These are phyloP conservation scores for Rubia yunnanensis DNA, from an alignment of 257 asterid genomes.

Conservation along the genomic window DNA sequence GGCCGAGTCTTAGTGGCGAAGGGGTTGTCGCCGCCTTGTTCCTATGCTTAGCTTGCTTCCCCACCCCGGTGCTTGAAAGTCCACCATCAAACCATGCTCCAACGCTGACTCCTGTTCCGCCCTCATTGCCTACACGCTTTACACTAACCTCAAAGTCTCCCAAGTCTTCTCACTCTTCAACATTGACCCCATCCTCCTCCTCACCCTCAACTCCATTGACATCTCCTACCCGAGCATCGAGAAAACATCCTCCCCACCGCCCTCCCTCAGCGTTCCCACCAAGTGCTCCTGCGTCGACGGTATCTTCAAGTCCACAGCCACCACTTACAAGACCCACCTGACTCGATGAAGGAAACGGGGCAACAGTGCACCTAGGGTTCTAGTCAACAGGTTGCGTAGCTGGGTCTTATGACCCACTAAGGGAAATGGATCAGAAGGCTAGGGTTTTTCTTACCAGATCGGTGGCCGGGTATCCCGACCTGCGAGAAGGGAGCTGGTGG, in stretches of 20 bases:
- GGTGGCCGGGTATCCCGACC: no score
- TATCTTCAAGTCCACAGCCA: slow-evolving; percentile 59
- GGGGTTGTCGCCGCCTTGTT: slow-evolving; percentile 5
- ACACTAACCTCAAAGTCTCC: slow-evolving; percentile 91
- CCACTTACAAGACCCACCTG: slow-evolving; percentile 63
- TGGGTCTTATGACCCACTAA: no score
- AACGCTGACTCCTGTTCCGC: slow-evolving; percentile 68
- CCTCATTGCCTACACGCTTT: slow-evolving; percentile 75
- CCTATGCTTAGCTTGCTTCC: slow-evolving; percentile 10
- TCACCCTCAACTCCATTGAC: slow-evolving; percentile 69
- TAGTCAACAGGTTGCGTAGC: no score
- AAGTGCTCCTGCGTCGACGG: slow-evolving; percentile 81
- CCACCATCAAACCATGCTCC: slow-evolving; percentile 93
- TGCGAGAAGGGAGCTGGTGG: no score
- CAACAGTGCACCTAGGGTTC: no score
- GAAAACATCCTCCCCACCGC: slow-evolving; percentile 83
- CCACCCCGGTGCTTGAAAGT: slow-evolving; percentile 42
- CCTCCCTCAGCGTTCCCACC: slow-evolving; percentile 61
- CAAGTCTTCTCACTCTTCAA: slow-evolving; percentile 81
- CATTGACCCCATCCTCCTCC: slow-evolving; percentile 76
- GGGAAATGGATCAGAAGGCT: no score
- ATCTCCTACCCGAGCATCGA: slow-evolving; percentile 76
- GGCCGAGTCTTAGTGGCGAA: no score
- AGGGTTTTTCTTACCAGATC: no score
- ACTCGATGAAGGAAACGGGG: no score